These are phyloP conservation scores for Colletotrichum incanum DNA, from an alignment of 2,329 filamentous ascomycete species.

Conservation along the genomic window DNA sequence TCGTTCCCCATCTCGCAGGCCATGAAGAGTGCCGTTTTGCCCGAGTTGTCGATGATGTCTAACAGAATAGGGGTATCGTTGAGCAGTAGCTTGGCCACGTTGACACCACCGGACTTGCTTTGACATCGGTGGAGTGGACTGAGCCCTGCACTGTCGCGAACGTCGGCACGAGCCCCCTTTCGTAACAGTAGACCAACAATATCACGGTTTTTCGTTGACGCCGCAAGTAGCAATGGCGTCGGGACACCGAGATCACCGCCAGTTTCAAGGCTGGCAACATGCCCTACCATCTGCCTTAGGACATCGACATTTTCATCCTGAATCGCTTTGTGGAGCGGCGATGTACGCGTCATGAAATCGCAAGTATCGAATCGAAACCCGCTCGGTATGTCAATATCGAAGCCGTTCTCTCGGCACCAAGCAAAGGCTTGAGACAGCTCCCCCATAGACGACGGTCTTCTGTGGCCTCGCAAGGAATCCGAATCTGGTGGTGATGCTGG, in stretches of 20 bases:
- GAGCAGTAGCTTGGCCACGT: conserved; percentile 49
- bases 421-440: conserved; percentile 44
- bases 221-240: conserved; percentile 51
- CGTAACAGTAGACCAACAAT: conserved; percentile 49
- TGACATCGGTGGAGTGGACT: conserved; percentile 51
- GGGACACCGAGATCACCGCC: conserved; percentile 43
- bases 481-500: conserved; percentile 17
- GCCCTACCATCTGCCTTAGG: conserved; percentile 47
- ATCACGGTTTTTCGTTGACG: conserved; percentile 49
- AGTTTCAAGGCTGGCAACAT: conserved; percentile 46
- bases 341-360: conserved; percentile 44
- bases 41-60: conserved; percentile 45
- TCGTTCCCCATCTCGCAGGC: conserved; percentile 51
- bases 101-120: conserved; percentile 44
- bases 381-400: conserved; percentile 46
- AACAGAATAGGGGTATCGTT: conserved; percentile 42
- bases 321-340: conserved; percentile 49
- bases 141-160: conserved; percentile 46
- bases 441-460: conserved; percentile 30
- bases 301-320: conserved; percentile 47
- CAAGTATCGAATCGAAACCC: conserved; percentile 48
- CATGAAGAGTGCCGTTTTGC: conserved; percentile 51
- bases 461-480: neutral
- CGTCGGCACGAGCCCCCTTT: conserved; percentile 46
- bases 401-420: conserved; percentile 50